These are phyloP conservation scores for Babesia microti DNA, from an alignment of 169 alveolate species.

Conservation along the genomic window DNA sequence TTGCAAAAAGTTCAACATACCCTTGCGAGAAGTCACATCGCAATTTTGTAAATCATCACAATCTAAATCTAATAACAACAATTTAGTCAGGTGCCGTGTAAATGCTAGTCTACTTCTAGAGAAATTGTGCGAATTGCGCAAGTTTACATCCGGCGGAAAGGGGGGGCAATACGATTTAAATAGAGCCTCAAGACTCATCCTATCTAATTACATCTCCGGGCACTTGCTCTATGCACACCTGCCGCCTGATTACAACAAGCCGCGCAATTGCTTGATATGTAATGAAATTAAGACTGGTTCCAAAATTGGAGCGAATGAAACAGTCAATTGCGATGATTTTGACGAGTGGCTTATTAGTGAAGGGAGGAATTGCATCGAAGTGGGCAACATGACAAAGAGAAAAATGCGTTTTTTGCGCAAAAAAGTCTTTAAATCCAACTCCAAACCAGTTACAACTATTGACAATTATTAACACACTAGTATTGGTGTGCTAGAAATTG, in stretches of 20 bases:
- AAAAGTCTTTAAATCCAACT: not conserved
- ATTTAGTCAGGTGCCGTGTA: too few relatives aligned
- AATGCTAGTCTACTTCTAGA: slow-evolving; percentile 54
- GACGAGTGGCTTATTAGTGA: not conserved
- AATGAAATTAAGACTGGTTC: not conserved
- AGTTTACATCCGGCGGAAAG: slow-evolving; percentile 72
- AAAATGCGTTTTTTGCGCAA: slow-evolving; percentile 29
- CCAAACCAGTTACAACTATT: not conserved
- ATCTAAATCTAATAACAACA: too few relatives aligned
- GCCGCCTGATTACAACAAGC: slow-evolving; percentile 19
- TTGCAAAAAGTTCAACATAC: slow-evolving; percentile 45
- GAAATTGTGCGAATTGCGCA: slow-evolving; percentile 65
- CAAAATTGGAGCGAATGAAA: not conserved
- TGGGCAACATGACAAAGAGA: slow-evolving; percentile 32
- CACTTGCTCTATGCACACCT: slow-evolving; percentile 67
- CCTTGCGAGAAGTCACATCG: slow-evolving; percentile 7
- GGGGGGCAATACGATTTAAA: slow-evolving; percentile 90
- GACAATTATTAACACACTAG: not conserved
- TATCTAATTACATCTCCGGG: slow-evolving; percentile 89
- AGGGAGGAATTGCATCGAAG: not conserved
- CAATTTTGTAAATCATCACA: too few relatives aligned
- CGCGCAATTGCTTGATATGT: not conserved
- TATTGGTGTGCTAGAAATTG: not conserved
- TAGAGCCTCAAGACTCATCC: slow-evolving; percentile 84
- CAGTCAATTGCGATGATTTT: not conserved